These are phyloP conservation scores for Diaporthe capsici DNA, from an alignment of 2,329 filamentous ascomycete genomes.

Conservation along the genomic window DNA sequence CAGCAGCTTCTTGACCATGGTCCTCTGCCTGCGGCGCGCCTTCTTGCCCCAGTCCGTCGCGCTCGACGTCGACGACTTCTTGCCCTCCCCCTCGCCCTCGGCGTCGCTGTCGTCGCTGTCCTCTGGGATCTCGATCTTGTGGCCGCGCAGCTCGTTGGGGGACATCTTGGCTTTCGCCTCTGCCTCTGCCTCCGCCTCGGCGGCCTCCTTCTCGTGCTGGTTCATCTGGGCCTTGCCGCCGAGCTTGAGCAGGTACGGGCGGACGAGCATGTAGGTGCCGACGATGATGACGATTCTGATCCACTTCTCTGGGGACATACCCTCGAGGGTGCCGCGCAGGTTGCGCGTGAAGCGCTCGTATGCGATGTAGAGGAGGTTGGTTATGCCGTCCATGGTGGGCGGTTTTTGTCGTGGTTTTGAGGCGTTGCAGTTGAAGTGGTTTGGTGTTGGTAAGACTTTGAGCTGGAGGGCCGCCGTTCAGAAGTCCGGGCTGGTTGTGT, in stretches of 20 bases:
- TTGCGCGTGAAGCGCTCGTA: constrained; percentile 62
- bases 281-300: constrained; percentile 80
- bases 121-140: constrained; percentile 66
- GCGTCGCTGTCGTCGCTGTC: constrained; percentile 65
- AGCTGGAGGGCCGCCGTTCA: neutral
- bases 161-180: constrained; percentile 67
- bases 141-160: constrained; percentile 74
- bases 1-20: constrained; percentile 75
- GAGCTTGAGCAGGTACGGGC: constrained; percentile 80
- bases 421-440: neutral
- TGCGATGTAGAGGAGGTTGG: constrained; percentile 45
- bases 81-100: constrained; percentile 54
- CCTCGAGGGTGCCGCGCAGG: constrained; percentile 62
- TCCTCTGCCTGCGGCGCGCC: constrained; percentile 77
- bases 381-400: constrained; percentile 48
- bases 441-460: neutral
- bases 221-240: constrained; percentile 74
- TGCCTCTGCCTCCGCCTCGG: constrained; percentile 62
- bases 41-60: constrained; percentile 77
- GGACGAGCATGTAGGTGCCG: constrained; percentile 79
- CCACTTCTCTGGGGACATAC: constrained; percentile 67
- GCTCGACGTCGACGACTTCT: constrained; percentile 52
- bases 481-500: neutral
- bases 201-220: constrained; percentile 72
- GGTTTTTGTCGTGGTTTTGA: constrained; percentile 1